Conservation (phyloP, 805 yeast genomes). For the Kockiozyma suomiensis region DNA sequence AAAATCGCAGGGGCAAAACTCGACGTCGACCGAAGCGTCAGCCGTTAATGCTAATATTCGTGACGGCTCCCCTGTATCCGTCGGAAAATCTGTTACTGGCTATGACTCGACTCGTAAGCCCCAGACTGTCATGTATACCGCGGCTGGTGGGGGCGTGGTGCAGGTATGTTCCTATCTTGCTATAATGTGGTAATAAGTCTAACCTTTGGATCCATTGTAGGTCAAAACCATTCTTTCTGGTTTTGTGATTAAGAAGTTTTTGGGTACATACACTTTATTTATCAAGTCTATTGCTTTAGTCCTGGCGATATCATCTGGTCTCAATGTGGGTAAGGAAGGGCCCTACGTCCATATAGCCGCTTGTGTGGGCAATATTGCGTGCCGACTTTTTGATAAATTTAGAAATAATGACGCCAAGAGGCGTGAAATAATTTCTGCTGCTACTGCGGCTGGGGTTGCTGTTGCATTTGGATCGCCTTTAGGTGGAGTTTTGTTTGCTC, state of each 20-base stretch:
- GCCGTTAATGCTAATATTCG: not conserved
- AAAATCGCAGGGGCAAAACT: not conserved
- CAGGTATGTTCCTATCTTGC: conserved; percentile 44
- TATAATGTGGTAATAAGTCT: not conserved
- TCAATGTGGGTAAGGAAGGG: conserved; percentile 62
- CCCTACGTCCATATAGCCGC: conserved; percentile 64
- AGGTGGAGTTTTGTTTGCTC: conserved; percentile 59
- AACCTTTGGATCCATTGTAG: conserved; percentile 1
- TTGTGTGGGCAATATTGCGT: conserved; percentile 58
- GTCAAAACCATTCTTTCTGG: conserved; percentile 61
- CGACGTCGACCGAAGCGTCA: not conserved
- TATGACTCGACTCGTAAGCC: not conserved
- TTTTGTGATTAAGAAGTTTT: conserved; percentile 55
- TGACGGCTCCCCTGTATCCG: conserved; percentile 5
- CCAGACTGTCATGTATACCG: conserved; percentile 50
- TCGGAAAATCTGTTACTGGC: not conserved
- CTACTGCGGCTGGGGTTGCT: conserved; percentile 63
- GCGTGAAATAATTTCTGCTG: conserved; percentile 58
- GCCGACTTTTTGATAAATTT: conserved; percentile 52
- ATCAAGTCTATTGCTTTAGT: conserved; percentile 54
- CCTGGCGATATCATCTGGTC: conserved; percentile 59
- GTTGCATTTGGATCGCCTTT: conserved; percentile 63
- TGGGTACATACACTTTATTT: conserved; percentile 55
- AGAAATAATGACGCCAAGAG: conserved; percentile 53
- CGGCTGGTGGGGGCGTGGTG: conserved; percentile 63